Evolutionary conservation across 2,329 filamentous ascomycete species (phyloP), one percentile per base, ranked within the genome.

Genomic region (Meredithiella fracta): DNA sequence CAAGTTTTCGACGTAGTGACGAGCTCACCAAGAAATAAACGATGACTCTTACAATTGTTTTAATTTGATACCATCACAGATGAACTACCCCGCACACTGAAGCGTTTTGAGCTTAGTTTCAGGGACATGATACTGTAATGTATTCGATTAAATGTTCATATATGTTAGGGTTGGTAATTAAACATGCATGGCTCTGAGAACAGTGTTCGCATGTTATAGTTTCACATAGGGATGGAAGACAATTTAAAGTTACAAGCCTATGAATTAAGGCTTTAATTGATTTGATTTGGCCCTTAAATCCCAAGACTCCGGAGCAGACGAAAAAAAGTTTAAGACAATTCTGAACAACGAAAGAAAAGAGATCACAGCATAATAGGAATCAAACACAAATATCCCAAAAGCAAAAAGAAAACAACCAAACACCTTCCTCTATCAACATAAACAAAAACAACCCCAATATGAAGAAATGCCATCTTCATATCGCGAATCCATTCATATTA

Each of bases 1-100:
- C 17, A 20, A 37, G 37, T 31, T 42, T 42, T 59, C 51, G 40
- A 22, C 57, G 60, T 64, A 92, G 86, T 66, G 82, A 92, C 64
- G 82, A 88, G 62, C 74, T 92, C 65, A 86, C 85, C 69, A 83
- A 78, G 70, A 79, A 80, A 69, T 80, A 77, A 69, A 60, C 25
- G 20, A 11, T n/a, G n/a, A 42, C 34, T 34, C 15, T 14, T n/a
- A 20, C 31, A 17, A 15, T n/a, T 3, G 51, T 25, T 26, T 51
- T 23, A 17, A 31, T 40, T 53, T 42, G 23, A 53, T 42, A 14
- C 29, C 8, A 26, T 20, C 37, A 53, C 42, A 29, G 22, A 34
- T 34, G 11, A 5, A 11, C 5, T 34, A 34, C 29, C 5, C 29
- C 11, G 11, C 29, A 5, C 29, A n/a, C n/a, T n/a, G n/a, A n/a